Evolutionary conservation across 176 grass and related monocot species (phyloP).

Genomic region (Elymus sibiricus): DNA sequence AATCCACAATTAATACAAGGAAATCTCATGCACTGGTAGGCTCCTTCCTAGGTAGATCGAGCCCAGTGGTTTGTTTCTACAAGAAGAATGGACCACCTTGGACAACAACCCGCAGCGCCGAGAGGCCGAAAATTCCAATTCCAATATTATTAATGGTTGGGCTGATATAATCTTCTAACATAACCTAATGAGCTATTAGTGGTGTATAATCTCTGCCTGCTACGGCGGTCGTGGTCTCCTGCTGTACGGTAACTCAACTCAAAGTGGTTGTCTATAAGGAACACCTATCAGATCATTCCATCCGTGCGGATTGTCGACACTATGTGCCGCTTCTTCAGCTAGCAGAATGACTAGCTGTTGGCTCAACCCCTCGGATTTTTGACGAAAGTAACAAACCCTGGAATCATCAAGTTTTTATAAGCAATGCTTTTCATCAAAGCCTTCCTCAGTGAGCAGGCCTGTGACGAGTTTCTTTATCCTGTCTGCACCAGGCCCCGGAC

Average conservation of each 20-base stretch:
- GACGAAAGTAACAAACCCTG: conserved; percentile 22
- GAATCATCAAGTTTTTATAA: conserved; percentile 50
- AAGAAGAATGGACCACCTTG: conserved; percentile 11
- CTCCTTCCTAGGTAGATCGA: no score
- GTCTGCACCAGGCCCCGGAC: conserved; percentile 54
- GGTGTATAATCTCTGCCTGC: conserved; percentile 53
- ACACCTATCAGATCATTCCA: conserved; percentile 37
- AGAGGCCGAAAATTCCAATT: conserved; percentile 24
- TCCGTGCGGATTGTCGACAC: conserved; percentile 2
- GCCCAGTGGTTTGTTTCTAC: conserved; percentile 27
- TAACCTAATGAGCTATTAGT: conserved; percentile 63
- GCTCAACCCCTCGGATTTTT: conserved; percentile 11
- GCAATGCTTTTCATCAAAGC: conserved; percentile 78
- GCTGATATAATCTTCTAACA: conserved; percentile 59
- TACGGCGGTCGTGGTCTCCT: conserved; percentile 38
- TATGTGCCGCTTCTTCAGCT: conserved; percentile 33
- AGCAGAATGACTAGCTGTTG: conserved; percentile 39
- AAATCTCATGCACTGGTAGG: conserved; percentile 21
- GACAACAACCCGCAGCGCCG: conserved; percentile 7
- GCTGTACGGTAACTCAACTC: conserved; percentile 57
- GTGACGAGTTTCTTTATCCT: conserved; percentile 73
- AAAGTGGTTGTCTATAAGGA: conserved; percentile 40
- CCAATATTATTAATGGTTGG: conserved; percentile 27
- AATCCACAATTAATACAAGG: conserved; percentile 49
- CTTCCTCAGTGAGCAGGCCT: conserved; percentile 70